These are phyloP conservation scores for Endotrypanum monterogeii DNA, from an alignment of 208 protist genomes.

Conservation along the genomic window DNA sequence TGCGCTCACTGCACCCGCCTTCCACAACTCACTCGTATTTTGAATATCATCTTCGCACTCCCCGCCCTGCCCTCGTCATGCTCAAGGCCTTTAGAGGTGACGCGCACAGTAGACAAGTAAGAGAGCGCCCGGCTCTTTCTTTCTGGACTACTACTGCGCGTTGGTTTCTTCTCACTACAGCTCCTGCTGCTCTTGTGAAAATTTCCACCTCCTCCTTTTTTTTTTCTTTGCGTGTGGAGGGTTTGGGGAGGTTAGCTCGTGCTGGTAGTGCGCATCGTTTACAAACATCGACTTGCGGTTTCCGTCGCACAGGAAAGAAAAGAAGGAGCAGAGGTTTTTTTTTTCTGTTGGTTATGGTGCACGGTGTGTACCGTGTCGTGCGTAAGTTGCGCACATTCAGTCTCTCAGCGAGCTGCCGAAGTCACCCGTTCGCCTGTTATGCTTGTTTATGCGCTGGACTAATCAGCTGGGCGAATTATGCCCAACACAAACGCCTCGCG, in stretches of 20 bases:
- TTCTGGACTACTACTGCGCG: neutral
- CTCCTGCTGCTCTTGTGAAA: neutral
- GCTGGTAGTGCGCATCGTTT: too few relatives aligned
- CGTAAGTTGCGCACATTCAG: conserved; percentile 60
- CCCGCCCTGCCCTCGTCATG: neutral
- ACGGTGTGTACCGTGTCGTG: conserved; percentile 29
- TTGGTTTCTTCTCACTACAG: neutral
- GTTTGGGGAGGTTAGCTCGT: too few relatives aligned
- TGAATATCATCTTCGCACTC: neutral
- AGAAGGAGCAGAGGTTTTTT: neutral
- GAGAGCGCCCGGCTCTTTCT: neutral
- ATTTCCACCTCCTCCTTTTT: neutral
- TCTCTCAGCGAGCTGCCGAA: conserved; percentile 53
- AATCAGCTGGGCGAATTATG: conserved; percentile 70
- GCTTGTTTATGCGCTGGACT: conserved; percentile 43
- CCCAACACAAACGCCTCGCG: conserved; percentile 68
- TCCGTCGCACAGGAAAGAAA: too few relatives aligned
- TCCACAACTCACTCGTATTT: neutral
- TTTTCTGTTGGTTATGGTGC: conserved; percentile 9
- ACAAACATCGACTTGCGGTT: too few relatives aligned
- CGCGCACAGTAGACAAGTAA: neutral
- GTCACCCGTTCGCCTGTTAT: conserved; percentile 65
- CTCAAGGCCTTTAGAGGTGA: too few relatives aligned
- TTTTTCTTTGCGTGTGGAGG: neutral
- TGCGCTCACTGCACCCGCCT: neutral